Conservation (phyloP, 352 stramenopile genomes). For the Phytophthora europaea region DNA sequence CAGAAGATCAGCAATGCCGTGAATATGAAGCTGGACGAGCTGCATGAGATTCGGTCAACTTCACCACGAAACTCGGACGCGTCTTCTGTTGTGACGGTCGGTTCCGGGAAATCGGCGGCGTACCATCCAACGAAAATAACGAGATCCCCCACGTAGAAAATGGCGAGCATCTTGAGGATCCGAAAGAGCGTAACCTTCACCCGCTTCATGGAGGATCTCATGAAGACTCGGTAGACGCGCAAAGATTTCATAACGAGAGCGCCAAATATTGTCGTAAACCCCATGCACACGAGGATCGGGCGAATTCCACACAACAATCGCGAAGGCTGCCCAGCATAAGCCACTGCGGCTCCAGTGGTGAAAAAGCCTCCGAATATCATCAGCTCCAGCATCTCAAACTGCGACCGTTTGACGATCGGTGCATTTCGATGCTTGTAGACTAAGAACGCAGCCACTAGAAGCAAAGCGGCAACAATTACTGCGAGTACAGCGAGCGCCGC, state of each 20-base stretch:
- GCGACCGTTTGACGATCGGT: conserved; percentile 57
- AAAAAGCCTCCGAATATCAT: conserved; percentile 56
- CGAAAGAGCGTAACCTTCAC: conserved; percentile 41
- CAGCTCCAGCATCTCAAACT: conserved; percentile 54
- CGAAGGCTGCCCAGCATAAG: conserved; percentile 43
- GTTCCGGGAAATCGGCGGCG: conserved; percentile 43
- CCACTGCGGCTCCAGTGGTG: conserved; percentile 37
- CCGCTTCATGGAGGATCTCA: conserved; percentile 53
- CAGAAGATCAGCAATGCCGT: conserved; percentile 62
- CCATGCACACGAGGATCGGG: conserved; percentile 45
- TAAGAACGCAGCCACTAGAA: conserved; percentile 22
- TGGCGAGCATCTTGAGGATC: conserved; percentile 51
- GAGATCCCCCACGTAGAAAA: conserved; percentile 50
- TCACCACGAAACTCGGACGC: conserved; percentile 35
- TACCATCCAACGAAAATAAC: conserved; percentile 56
- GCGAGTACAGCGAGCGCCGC: conserved; percentile 15
- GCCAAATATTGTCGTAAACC: conserved; percentile 59
- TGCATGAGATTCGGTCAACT: conserved; percentile 43
- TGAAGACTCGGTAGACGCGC: conserved; percentile 68
- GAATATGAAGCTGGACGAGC: conserved; percentile 63
- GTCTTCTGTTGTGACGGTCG: conserved; percentile 29
- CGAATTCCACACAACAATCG: conserved; percentile 43
- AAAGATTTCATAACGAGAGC: conserved; percentile 59
- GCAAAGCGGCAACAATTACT: conserved; percentile 22
- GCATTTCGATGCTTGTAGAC: conserved; percentile 43